Conservation (phyloP, 169 alveolate species). For the Cystoisospora suis region DNA sequence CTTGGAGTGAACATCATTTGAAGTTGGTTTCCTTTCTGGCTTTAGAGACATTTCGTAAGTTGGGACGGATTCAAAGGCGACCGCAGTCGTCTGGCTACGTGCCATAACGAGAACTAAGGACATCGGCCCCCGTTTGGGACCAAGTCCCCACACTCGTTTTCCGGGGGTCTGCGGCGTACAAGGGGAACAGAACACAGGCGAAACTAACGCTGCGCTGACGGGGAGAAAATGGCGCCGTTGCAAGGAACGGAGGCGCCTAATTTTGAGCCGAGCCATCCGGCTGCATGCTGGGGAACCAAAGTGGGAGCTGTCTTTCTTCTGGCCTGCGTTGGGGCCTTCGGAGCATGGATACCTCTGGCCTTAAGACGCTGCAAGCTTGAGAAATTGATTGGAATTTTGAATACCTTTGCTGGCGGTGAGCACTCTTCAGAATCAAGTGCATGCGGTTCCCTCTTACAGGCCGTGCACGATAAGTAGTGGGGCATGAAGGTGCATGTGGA, state of each 20-base stretch:
- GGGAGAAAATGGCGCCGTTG: too few species aligned
- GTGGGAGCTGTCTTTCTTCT: conserved; percentile 5
- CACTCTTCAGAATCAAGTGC: too few species aligned
- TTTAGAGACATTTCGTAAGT: too few species aligned
- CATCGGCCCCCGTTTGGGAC: neutral
- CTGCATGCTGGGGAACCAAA: conserved; percentile 6
- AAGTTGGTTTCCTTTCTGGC: too few species aligned
- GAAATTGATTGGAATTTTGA: neutral
- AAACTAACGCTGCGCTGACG: neutral
- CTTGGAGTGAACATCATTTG: too few species aligned
- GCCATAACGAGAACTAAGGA: neutral
- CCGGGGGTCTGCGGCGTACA: neutral
- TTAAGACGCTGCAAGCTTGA: neutral
- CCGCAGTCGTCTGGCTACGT: too few species aligned
- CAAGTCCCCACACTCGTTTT: neutral
- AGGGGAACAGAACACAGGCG: neutral
- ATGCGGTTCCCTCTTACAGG: too few species aligned
- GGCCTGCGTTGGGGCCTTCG: neutral
- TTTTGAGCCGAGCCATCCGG: too few species aligned
- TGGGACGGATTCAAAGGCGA: too few species aligned
- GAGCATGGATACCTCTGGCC: neutral
- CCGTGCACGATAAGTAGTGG: too few species aligned
- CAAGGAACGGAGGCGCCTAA: too few species aligned
- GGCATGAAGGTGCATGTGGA: too few species aligned
- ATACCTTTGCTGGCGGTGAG: conserved; percentile 27